Base-by-base conservation (phyloP, 129 eudicot species). In the Pulicaria dysenterica region DNA sequence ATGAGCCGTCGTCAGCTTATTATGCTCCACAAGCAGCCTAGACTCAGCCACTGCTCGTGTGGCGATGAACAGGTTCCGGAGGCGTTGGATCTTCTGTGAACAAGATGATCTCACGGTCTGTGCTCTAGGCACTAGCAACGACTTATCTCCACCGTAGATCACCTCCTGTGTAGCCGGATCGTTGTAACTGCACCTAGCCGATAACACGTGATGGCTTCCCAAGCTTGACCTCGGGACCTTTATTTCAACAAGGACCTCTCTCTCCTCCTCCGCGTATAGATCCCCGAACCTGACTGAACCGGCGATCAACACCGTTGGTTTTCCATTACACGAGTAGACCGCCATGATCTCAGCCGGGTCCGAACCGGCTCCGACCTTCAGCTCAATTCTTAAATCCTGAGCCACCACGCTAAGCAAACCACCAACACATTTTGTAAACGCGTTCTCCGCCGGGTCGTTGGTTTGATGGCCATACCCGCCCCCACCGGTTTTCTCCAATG, bases 41-140 rank as follows among this genome's bases (percentile, higher is more conserved):
- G 96, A 88, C 84, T 95, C 99, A 0, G 96, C 99, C 40, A 95
- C 78, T 2, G 99, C 99, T 47, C 97, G 83, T 0, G 89, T 86
- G 0, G 86, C 79, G 0, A 95, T 69, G 44, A 95, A 95, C 1
- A 73, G 73, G 56, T 86, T 84, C 11, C 97, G 86, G 24, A 95
- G 45, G 73, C 99, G 89, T 76, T 94, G 80, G 75, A 87, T 81
- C 70, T 73, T 77, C 0, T 90, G 87, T 1, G 64, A 55, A 12
- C 49, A 38, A 2, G 85, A 77, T 0, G 95, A 80, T 67, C 92
- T 42, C 11, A 87, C 85, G 77, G 87, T 58, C 9, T 88, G 93
- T 2, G 90, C 81, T 15, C 85, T 66, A 0, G 96, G 96, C 0
- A 88, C 96, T 11, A 90, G 67, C 61, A 90, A 61, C 3, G 91